A percentile compares a stretch with the other conserved stretches of the same genome.
These are phyloP conservation scores for Pseudogymnoascus sp. DNA, from an alignment of 2,329 filamentous ascomycete species.

Conservation along the genomic window DNA sequence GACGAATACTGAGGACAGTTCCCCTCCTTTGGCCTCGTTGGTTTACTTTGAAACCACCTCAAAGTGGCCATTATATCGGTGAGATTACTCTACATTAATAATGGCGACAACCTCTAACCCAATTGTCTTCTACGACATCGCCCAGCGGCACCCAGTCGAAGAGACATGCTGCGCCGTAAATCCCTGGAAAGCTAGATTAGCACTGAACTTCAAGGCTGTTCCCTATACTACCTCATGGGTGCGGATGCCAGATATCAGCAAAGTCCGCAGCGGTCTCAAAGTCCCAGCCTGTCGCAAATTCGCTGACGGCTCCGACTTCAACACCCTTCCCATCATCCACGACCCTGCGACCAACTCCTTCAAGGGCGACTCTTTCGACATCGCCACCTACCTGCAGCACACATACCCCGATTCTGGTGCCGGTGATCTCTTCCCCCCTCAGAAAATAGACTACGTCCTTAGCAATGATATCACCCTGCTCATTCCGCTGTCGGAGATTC, in stretches of 20 bases:
- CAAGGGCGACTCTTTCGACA: constrained; percentile 57
- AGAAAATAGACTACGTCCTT: constrained; percentile 34
- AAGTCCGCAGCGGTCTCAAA: constrained; percentile 38
- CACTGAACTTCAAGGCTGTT: constrained; percentile 41
- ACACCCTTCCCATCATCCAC: constrained; percentile 50
- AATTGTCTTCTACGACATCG: constrained; percentile 15
- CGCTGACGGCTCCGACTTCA: constrained; percentile 47
- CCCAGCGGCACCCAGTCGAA: constrained; percentile 9
- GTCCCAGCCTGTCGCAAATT: constrained; percentile 44
- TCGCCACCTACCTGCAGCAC: constrained; percentile 50
- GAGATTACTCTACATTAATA: not conserved
- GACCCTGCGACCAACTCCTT: constrained; percentile 35
- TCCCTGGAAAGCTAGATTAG: constrained; percentile 42
- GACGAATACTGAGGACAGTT: not conserved
- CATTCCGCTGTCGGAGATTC: constrained; percentile 33
- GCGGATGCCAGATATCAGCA: constrained; percentile 41
- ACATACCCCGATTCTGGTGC: constrained; percentile 39
- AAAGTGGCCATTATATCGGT: not conserved
- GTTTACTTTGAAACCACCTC: not conserved
- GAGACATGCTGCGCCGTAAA: constrained; percentile 31
- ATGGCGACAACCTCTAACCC: constrained; percentile 3
- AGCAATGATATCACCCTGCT: constrained; percentile 24
- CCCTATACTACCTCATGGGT: constrained; percentile 45
- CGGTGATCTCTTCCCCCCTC: constrained; percentile 38
- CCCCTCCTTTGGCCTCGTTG: not conserved